Percentiles rank a stretch among this genome's conserved stretches.
These are phyloP conservation scores for Penicillium atrosanguineum DNA, from an alignment of 495 filamentous ascomycete species.

Conservation along the genomic window DNA sequence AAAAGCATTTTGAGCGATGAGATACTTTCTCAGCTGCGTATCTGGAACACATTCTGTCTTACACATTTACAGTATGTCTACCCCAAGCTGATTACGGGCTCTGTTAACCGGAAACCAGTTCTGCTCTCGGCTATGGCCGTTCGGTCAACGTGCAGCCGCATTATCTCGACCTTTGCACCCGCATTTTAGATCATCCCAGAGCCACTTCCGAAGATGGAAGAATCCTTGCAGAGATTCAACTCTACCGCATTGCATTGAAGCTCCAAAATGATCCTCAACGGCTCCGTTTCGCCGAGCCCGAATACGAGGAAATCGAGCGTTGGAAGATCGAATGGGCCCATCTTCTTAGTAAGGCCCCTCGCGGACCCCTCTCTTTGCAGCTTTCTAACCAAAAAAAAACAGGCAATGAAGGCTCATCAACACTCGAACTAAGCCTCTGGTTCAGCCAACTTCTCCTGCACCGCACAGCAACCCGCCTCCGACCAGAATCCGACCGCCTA, in stretches of 20 bases:
- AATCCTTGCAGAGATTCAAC: conserved; percentile 38
- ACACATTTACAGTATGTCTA: conserved; percentile 38
- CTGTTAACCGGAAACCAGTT: conserved; percentile 19
- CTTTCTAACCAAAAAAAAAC: conserved; percentile 8
- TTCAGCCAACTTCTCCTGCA: conserved; percentile 42
- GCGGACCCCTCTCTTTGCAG: neutral
- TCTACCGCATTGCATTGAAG: conserved; percentile 32
- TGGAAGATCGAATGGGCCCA: conserved; percentile 44
- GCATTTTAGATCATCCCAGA: conserved; percentile 33
- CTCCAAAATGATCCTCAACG: conserved; percentile 30
- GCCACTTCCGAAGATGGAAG: conserved; percentile 36
- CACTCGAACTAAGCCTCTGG: conserved; percentile 37
- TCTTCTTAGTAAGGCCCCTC: conserved; percentile 26
- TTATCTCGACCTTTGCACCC: conserved; percentile 36
- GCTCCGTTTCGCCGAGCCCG: conserved; percentile 29
- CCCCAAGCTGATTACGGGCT: neutral
- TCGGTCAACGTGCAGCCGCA: conserved; percentile 33
- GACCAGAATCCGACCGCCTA: conserved; percentile 29
- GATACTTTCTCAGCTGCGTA: conserved; percentile 32
- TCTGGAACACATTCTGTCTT: conserved; percentile 41
- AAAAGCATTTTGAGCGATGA: conserved; percentile 30
- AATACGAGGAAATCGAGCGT: conserved; percentile 39
- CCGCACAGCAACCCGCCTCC: conserved; percentile 30
- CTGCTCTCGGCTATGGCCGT: conserved; percentile 38
- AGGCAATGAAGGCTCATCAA: conserved; percentile 33